Evolutionary conservation across 2,329 filamentous ascomycete genomes (phyloP), one percentile per base, ranked within the genome.

Genomic region (Phoma herbarum): DNA sequence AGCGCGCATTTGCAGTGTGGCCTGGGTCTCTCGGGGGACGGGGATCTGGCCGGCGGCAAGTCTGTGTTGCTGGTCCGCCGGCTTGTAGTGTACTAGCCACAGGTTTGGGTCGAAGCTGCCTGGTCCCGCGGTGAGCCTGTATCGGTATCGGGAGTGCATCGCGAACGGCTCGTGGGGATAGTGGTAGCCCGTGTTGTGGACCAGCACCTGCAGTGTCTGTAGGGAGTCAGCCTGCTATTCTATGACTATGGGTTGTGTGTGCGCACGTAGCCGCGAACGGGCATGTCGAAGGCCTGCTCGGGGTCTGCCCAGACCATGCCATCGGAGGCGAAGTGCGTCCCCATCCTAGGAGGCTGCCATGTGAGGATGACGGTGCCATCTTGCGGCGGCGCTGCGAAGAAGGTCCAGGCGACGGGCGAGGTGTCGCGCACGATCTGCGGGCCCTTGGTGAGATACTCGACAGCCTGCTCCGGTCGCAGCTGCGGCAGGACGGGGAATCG

Each of bases 401-500:
- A 97, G 44, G 90, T 93, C 94, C 94, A 99, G 79, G 90, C 91
- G 84, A 99, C 93, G 2, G 94, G 87, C 47, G 93, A 89, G 64
- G 88, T 84, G 72, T 96, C 90, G 77, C 92, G 91, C 67, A 93
- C 90, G 62, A 97, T 90, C 73, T 91, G 90, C 9, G 93, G 92
- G 37, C 93, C 93, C 70, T 88, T 87, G 73, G 93, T 84, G 60
- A 98, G 86, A 84, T 92, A 94, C 71, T 91, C 89, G 61, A 92
- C 89, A 25, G 94, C 91, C 65, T 93, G 90, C 57, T 90, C 86
- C 28, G 91, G 83, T 67, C 89, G 87, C 66, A 96, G 83, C 51
- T 86, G 85, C 49, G 87, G 87, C 72, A 90, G 86, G 60, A 86
- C 80, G 2, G 94, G 91, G 77, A 93, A 97, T 70, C 90, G 86